These are phyloP conservation scores for Fraxinus greggii DNA, from an alignment of 305 asterid genomes.

Conservation along the genomic window DNA sequence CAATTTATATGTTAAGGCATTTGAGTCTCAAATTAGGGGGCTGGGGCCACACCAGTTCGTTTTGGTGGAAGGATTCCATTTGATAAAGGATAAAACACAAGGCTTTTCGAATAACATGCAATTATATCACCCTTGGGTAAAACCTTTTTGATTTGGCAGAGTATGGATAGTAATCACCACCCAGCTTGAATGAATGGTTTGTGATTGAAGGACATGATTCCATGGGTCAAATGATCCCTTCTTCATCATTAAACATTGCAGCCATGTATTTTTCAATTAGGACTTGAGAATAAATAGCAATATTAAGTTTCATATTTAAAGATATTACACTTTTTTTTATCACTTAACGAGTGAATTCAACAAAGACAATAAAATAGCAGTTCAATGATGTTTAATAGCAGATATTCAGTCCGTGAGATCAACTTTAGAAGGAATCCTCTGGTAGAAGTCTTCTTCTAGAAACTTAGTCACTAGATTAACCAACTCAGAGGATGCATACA, in stretches of 20 bases:
- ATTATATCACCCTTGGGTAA: neutral
- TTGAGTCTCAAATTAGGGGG: conserved; percentile 4
- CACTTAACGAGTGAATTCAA: neutral
- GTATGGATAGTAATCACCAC: neutral
- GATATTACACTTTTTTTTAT: neutral
- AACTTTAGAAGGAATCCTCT: neutral
- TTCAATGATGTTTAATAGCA: neutral
- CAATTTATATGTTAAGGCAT: neutral
- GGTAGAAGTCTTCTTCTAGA: neutral
- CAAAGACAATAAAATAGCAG: neutral
- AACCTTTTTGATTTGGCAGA: neutral
- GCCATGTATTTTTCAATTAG: neutral
- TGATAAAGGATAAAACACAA: neutral
- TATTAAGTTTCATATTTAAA: neutral
- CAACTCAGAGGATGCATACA: neutral
- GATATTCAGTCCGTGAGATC: neutral
- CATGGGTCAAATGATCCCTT: neutral
- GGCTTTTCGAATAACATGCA: neutral
- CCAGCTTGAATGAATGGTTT: neutral
- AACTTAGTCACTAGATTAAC: neutral
- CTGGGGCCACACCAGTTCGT: neutral
- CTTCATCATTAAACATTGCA: neutral
- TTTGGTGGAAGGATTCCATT: neutral
- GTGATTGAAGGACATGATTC: neutral
- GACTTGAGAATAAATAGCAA: neutral